Evolutionary conservation across 208 protist genomes (phyloP), one percentile per base, ranked within the genome.

Genomic region (Crithidia mellificae): DNA sequence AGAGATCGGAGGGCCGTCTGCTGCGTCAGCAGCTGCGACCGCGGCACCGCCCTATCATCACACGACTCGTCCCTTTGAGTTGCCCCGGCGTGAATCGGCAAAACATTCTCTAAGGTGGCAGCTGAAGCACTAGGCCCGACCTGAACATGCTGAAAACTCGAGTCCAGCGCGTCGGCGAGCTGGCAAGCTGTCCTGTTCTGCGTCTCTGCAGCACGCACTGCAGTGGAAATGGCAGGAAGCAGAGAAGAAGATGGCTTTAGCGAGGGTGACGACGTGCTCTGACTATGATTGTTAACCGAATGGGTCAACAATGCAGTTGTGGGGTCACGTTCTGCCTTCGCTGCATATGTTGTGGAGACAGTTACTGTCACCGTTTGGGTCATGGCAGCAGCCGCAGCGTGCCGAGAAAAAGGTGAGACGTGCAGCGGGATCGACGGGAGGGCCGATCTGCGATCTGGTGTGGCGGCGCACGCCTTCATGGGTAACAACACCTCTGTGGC

Each of bases 381-480:
- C 32, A 6, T 4, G 14, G 25, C 49, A 34, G 38, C 36, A 15
- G 57, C 67, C 4, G 68, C 38, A 8, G 59, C 38, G 2, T 59
- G 32, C 1, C 32, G 54, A 11, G 41, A 30, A n/a, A 59, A 41
- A 6, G 70, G 70, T 4, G 70, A 75, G 17, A 58, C 54, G 17
- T 58, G 53, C 24, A 75, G 29, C 25, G 70, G 70, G 39, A 69
- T 69, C 6, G 61, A 75, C 6, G 39, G 62, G 55, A 69, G 20
- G 17, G 32, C 50, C 0, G 39, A 41, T 17, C 41, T 58, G 44
- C 44, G 44, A 2, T 2, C 53, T n/a, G 58, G 41, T 2, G 58
- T 38, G 19, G 44, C 30, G 0, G 54, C 4, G 24, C 29, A n/a
- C 4, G 4, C 22, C 14, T 43, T n/a, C 30, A 46, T 5, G 1